Evolutionary conservation across 2,329 filamentous ascomycete species (phyloP).

Genomic region (Ophiostoma himal-ulmi): DNA sequence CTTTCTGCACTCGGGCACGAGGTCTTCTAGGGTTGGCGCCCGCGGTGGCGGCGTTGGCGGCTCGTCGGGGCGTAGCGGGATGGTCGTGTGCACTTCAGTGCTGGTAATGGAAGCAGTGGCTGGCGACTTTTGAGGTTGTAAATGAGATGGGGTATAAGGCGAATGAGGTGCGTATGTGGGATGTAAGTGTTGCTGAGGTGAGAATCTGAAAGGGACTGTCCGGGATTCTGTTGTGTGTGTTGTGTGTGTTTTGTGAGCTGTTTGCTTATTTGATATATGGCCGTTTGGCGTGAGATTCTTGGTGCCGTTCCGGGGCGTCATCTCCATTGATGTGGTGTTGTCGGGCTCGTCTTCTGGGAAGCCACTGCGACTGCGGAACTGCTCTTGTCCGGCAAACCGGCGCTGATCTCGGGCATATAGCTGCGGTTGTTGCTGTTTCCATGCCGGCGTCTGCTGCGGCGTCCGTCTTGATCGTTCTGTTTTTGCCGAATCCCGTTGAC

Average conservation of each 20-base stretch:
- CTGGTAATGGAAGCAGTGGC: neutral
- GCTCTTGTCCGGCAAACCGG: constrained; percentile 19
- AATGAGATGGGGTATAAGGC: neutral
- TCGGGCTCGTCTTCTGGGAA: constrained; percentile 13
- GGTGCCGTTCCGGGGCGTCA: constrained; percentile 16
- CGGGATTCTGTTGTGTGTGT: neutral
- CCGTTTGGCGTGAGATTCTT: neutral
- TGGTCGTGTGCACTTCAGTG: constrained; percentile 15
- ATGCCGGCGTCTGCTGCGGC: constrained; percentile 25
- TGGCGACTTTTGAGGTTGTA: neutral
- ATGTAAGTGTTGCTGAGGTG: neutral
- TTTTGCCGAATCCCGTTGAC: constrained; percentile 1
- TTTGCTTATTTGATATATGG: constrained; percentile 5
- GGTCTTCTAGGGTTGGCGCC: constrained; percentile 40
- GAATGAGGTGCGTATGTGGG: neutral
- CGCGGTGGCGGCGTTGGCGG: constrained; percentile 15
- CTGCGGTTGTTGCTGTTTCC: constrained; percentile 28
- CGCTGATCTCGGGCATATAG: constrained; percentile 21
- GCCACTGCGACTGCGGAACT: constrained; percentile 20
- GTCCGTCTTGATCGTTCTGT: constrained; percentile 20
- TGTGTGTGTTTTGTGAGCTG: neutral
- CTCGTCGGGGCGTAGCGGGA: constrained; percentile 17
- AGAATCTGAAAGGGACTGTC: neutral
- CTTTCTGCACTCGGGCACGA: constrained; percentile 44
- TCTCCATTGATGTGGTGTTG: constrained; percentile 21